Conservation (phyloP, 768 basidiomycete genomes). For the Pulveroboletus sp. region DNA sequence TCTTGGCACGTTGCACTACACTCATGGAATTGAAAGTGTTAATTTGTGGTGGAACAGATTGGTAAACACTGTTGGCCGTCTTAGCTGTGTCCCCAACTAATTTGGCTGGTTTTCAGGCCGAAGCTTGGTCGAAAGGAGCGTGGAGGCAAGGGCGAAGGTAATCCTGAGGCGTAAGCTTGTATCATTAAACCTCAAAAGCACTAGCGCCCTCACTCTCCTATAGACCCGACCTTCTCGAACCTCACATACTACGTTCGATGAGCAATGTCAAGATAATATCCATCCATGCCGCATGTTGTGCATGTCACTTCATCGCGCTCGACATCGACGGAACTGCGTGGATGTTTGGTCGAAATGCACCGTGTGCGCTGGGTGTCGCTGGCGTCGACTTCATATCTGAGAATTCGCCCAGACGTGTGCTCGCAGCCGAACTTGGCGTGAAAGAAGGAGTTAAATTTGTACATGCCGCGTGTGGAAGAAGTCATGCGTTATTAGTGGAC, state of each 20-base stretch:
- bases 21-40: slow-evolving; percentile 48
- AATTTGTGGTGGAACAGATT: slow-evolving; percentile 84
- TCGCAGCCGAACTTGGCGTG: slow-evolving; percentile 59
- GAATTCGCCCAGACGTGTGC: slow-evolving; percentile 62
- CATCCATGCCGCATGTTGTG: slow-evolving; percentile 69
- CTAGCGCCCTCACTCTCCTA: slow-evolving; percentile 17
- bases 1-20: slow-evolving; percentile 5
- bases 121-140: slow-evolving; percentile 74
- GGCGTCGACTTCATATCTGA: slow-evolving; percentile 61
- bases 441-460: slow-evolving; percentile 58
- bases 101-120: slow-evolving; percentile 44
- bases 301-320: slow-evolving; percentile 72
- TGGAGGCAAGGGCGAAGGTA: slow-evolving; percentile 41
- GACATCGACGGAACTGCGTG: slow-evolving; percentile 78
- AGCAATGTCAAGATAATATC: slow-evolving; percentile 71
- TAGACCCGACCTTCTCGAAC: slow-evolving; percentile 81
- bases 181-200: background rate
- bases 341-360: slow-evolving; percentile 85
- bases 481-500: slow-evolving; percentile 79
- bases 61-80: slow-evolving; percentile 39
- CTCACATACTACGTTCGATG: slow-evolving; percentile 85
- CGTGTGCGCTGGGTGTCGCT: slow-evolving; percentile 58
- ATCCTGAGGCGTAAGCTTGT: slow-evolving; percentile 32
- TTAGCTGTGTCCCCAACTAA: slow-evolving; percentile 3
- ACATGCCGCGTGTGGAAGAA: slow-evolving; percentile 76